phyloP scores from a whole-genome alignment of 176 grass and related monocot genomes.

The Lolium rigidum region DNA sequence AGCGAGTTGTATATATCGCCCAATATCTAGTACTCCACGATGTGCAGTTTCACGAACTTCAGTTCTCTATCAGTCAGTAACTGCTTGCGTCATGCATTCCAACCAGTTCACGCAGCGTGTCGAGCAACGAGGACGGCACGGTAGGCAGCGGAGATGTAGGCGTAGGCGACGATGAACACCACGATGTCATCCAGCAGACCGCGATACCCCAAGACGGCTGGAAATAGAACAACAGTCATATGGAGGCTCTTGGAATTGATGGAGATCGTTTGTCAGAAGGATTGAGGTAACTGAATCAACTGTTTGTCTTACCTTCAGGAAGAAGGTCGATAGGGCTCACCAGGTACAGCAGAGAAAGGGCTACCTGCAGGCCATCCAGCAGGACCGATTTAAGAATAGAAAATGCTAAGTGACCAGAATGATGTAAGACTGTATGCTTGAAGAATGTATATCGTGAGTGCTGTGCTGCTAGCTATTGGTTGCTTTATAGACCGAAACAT shows the following conservation, averaged over 20 bases:
- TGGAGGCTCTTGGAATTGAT: background rate
- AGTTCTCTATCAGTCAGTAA: background rate
- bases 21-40: background rate
- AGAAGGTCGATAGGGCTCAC: conserved; percentile 6
- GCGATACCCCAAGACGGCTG: conserved; percentile 11
- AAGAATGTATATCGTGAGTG: background rate
- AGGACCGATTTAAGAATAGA: background rate
- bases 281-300: background rate
- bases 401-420: background rate
- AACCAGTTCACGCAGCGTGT: background rate
- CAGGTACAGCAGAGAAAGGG: conserved; percentile 8
- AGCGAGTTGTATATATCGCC: no score
- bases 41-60: background rate
- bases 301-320: background rate
- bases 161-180: background rate
- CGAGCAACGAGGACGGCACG: conserved; percentile 4
- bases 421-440: background rate
- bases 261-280: background rate
- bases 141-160: conserved; percentile 6
- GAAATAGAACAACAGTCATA: background rate
- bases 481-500: background rate
- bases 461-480: background rate
- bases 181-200: conserved; percentile 32
- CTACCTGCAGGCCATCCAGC: background rate
- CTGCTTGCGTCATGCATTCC: background rate